Conservation (phyloP, 129 eudicot genomes). For the Helianthus tuberosus region DNA sequence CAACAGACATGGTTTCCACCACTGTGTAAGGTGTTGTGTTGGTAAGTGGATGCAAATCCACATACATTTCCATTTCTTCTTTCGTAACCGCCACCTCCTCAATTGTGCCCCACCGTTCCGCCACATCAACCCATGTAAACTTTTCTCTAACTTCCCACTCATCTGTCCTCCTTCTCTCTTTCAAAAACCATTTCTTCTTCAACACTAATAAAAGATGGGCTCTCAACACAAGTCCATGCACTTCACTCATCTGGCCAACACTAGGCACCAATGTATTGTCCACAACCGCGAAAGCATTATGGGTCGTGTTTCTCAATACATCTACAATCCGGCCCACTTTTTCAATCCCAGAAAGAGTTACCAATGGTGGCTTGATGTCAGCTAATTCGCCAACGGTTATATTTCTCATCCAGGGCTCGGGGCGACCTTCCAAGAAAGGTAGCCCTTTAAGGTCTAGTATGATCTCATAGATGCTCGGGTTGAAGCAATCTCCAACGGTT, state of each 20-base stretch:
- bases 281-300: slow-evolving; percentile 94
- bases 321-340: slow-evolving; percentile 78
- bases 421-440: slow-evolving; percentile 79
- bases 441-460: slow-evolving; percentile 85
- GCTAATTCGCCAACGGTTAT: slow-evolving; percentile 81
- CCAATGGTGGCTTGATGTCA: slow-evolving; percentile 69
- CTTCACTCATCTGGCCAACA: slow-evolving; percentile 43
- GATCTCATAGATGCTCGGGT: slow-evolving; percentile 83
- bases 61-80: slow-evolving; percentile 79
- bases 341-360: slow-evolving; percentile 75
- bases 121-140: slow-evolving; percentile 67
- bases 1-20: slow-evolving; percentile 77
- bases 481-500: slow-evolving; percentile 88
- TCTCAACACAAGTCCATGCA: slow-evolving; percentile 72
- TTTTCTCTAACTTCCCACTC: slow-evolving; percentile 81
- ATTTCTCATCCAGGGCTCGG: slow-evolving; percentile 94
- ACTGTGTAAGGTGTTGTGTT: slow-evolving; percentile 87
- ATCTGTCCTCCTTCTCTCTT: slow-evolving; percentile 64
- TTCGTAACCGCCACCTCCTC: slow-evolving; percentile 76
- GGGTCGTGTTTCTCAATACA: slow-evolving; percentile 71
- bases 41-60: slow-evolving; percentile 88
- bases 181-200: slow-evolving; percentile 73
- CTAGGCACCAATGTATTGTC: slow-evolving; percentile 46
- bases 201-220: slow-evolving; percentile 74
- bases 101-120: slow-evolving; percentile 58